These are phyloP conservation scores for Hymenoscyphus occultus DNA, from an alignment of 2,329 filamentous ascomycete genomes.

Conservation along the genomic window DNA sequence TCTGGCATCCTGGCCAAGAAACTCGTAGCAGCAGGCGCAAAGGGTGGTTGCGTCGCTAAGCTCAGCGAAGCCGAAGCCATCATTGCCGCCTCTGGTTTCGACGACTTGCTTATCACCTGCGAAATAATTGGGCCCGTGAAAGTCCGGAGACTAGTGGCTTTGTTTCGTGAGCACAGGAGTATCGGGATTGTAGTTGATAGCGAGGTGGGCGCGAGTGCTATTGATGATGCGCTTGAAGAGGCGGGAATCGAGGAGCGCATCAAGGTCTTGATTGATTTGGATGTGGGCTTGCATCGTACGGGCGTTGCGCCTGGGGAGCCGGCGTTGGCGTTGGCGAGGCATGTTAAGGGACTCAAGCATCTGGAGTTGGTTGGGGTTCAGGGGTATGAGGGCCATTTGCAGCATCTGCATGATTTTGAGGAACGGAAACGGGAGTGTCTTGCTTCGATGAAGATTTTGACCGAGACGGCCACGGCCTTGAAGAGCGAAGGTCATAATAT, in stretches of 20 bases:
- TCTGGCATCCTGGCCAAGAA: conserved; percentile 44
- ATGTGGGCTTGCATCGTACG: conserved; percentile 50
- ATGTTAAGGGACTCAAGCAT: conserved; percentile 39
- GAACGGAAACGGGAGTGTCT: conserved; percentile 44
- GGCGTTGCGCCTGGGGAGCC: conserved; percentile 43
- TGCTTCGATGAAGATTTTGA: conserved; percentile 45
- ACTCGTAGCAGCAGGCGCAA: conserved; percentile 46
- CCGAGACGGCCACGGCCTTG: conserved; percentile 42
- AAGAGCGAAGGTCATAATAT: conserved; percentile 44
- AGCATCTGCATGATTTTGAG: conserved; percentile 46
- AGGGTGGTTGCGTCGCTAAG: conserved; percentile 51
- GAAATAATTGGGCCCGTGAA: conserved; percentile 49
- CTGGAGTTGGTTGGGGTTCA: conserved; percentile 48
- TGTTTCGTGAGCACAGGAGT: conserved; percentile 40
- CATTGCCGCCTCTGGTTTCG: conserved; percentile 44
- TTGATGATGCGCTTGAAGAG: conserved; percentile 42
- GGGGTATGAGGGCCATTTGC: conserved; percentile 52
- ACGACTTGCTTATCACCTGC: conserved; percentile 50
- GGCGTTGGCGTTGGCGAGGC: conserved; percentile 41
- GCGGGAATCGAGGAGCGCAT: conserved; percentile 41
- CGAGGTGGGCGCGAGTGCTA: conserved; percentile 43
- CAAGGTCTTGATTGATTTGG: conserved; percentile 45
- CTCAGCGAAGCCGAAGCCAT: conserved; percentile 45
- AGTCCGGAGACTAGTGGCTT: conserved; percentile 44
- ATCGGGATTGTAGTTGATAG: conserved; percentile 50